A percentile compares a stretch with the other conserved stretches of the same genome.
Conservation (phyloP, 805 yeast species). For the Yarrowia sp. region DNA sequence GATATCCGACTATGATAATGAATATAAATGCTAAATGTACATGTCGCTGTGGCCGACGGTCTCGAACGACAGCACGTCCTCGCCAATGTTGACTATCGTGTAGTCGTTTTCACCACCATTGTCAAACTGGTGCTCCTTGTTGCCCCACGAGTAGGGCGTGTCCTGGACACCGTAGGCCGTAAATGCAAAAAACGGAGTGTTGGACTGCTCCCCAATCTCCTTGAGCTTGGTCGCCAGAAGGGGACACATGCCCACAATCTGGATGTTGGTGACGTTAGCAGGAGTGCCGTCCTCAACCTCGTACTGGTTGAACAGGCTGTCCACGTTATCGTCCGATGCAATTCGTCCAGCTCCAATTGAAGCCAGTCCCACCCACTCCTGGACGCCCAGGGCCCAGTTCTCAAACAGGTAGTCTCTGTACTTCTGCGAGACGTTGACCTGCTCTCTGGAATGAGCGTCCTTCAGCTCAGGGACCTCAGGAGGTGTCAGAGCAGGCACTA, state of each 20-base stretch:
- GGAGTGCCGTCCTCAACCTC: slow-evolving; percentile 25
- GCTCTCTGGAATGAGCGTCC: not conserved
- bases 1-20: not conserved
- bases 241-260: not conserved
- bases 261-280: not conserved
- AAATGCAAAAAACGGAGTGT: slow-evolving; percentile 11
- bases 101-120: slow-evolving; percentile 33
- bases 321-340: slow-evolving; percentile 22
- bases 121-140: slow-evolving; percentile 31
- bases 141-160: slow-evolving; percentile 33
- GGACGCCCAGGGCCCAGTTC: slow-evolving; percentile 29
- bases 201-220: slow-evolving; percentile 24
- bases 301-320: slow-evolving; percentile 30
- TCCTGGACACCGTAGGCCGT: slow-evolving; percentile 32
- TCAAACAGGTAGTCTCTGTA: slow-evolving; percentile 23
- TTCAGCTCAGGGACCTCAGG: slow-evolving; percentile 8
- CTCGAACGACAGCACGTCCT: slow-evolving; percentile 9
- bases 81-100: slow-evolving; percentile 26
- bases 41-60: slow-evolving; percentile 19
- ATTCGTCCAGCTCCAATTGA: slow-evolving; percentile 30
- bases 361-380: slow-evolving; percentile 33
- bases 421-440: not conserved
- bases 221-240: not conserved
- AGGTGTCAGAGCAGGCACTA: not conserved
- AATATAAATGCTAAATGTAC: slow-evolving; percentile 9